These are phyloP conservation scores for Cinnamomum chago DNA, from an alignment of 164 flowering plant species.

Conservation along the genomic window DNA sequence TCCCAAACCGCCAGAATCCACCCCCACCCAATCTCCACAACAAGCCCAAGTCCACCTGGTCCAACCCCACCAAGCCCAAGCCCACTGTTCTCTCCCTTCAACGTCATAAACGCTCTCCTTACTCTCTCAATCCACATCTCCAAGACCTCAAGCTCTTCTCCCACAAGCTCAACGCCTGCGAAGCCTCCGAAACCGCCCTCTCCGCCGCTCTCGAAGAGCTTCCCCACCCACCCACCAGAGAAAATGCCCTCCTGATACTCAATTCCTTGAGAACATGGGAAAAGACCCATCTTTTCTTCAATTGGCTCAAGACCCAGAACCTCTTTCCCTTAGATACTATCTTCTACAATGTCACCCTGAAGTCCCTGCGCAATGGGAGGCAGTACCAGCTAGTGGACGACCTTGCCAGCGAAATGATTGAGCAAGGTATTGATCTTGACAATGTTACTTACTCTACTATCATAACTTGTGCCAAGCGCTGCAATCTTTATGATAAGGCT, in stretches of 20 bases:
- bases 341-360: constrained; percentile 87
- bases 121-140: constrained; percentile 55
- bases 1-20: constrained; percentile 6
- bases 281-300: constrained; percentile 59
- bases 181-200: constrained; percentile 40
- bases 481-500: constrained; percentile 64
- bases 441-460: constrained; percentile 82
- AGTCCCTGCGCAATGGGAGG: constrained; percentile 75
- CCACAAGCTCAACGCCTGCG: constrained; percentile 51
- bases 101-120: constrained; percentile 58
- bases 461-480: constrained; percentile 87
- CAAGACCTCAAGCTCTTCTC: constrained; percentile 60
- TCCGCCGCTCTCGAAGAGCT: constrained; percentile 39
- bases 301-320: constrained; percentile 76
- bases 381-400: constrained; percentile 68
- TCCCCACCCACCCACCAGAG: constrained; percentile 59
- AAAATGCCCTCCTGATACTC: constrained; percentile 65
- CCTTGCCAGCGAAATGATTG: constrained; percentile 76
- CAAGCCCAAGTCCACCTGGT: constrained; percentile 86
- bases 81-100: constrained; percentile 67
- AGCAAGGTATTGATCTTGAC: constrained; percentile 61
- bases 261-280: constrained; percentile 69
- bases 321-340: constrained; percentile 78
- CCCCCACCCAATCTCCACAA: constrained; percentile 32
- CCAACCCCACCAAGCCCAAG: constrained; percentile 75